These are phyloP conservation scores for Letharia columbiana DNA, from an alignment of 495 filamentous ascomycete species.

Conservation along the genomic window DNA sequence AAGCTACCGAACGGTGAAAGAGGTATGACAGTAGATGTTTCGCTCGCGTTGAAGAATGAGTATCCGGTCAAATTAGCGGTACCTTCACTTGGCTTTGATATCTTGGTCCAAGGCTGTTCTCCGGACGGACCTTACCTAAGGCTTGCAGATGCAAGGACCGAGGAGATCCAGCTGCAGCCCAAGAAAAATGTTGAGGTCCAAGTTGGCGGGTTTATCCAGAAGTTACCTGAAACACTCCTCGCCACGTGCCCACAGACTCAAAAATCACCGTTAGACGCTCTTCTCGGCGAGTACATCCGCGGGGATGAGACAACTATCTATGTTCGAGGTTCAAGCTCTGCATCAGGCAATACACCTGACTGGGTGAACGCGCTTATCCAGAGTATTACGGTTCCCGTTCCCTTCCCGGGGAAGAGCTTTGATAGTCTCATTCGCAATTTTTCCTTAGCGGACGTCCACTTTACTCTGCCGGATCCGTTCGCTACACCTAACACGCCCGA, in stretches of 20 bases:
- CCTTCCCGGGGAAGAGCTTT: conserved; percentile 71
- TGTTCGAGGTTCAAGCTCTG: conserved; percentile 63
- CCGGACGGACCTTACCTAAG: conserved; percentile 52
- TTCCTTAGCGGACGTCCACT: conserved; percentile 71
- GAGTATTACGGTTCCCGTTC: conserved; percentile 73
- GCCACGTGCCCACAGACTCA: conserved; percentile 61
- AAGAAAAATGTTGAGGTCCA: conserved; percentile 55
- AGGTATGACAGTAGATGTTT: conserved; percentile 69
- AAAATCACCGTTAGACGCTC: conserved; percentile 75
- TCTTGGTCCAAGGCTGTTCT: conserved; percentile 71
- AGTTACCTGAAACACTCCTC: conserved; percentile 63
- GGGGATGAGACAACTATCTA: conserved; percentile 69
- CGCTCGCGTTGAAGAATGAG: conserved; percentile 56
- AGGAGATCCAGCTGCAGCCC: conserved; percentile 54
- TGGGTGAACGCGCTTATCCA: conserved; percentile 77
- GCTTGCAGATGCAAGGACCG: conserved; percentile 68
- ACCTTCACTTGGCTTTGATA: conserved; percentile 71
- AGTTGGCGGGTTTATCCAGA: conserved; percentile 56
- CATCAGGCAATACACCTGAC: conserved; percentile 55
- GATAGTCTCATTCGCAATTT: conserved; percentile 80
- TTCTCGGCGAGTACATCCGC: conserved; percentile 73
- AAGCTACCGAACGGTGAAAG: conserved; percentile 40
- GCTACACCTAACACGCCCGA: conserved; percentile 68
- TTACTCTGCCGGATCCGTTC: conserved; percentile 68
- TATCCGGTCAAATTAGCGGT: conserved; percentile 67